Percentiles rank a stretch among this genome's conserved stretches.
Evolutionary conservation across 805 yeast species (phyloP).

Genomic region (Wickerhamiella dianesei): DNA sequence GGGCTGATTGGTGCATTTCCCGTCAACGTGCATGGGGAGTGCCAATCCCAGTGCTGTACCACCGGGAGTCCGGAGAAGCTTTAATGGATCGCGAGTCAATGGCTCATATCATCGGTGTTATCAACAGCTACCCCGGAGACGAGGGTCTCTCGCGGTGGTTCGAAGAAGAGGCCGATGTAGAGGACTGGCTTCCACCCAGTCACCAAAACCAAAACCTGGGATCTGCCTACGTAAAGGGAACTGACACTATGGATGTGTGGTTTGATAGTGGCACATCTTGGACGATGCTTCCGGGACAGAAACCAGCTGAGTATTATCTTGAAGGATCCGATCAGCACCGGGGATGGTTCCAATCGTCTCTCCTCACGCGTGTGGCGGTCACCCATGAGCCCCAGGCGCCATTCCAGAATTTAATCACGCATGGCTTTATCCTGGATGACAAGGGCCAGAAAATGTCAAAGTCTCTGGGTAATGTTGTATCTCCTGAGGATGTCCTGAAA

Average conservation of each 20-base stretch:
- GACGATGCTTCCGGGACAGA: constrained; percentile 41
- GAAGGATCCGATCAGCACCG: constrained; percentile 99
- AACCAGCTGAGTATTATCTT: constrained; percentile 50
- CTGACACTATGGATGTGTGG: constrained; percentile 98
- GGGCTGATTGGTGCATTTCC: constrained; percentile 96
- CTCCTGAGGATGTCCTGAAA: constrained; percentile 44
- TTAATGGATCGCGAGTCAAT: constrained; percentile 45
- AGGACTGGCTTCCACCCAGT: constrained; percentile 60
- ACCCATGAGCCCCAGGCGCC: constrained; percentile 38
- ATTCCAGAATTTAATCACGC: constrained; percentile 65
- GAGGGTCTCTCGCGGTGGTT: constrained; percentile 46
- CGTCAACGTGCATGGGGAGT: constrained; percentile 97
- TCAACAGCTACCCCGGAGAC: constrained; percentile 42
- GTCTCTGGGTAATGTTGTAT: constrained; percentile 69
- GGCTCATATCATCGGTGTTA: constrained; percentile 40
- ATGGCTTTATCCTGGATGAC: constrained; percentile 84
- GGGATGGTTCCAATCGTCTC: constrained; percentile 97
- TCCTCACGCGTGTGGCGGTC: constrained; percentile 58
- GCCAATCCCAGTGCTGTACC: constrained; percentile 79
- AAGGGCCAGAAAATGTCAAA: constrained; percentile 87
- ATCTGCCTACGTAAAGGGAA: constrained; percentile 37
- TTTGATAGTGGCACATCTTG: constrained; percentile 94
- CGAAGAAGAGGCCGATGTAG: constrained; percentile 34
- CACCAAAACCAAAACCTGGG: constrained; percentile 29
- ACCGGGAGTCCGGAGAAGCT: constrained; percentile 47